A percentile compares a stretch with the other conserved stretches of the same genome.
Evolutionary conservation across 495 filamentous ascomycete genomes (phyloP).

Genomic region (Trypethelium eluteriae): DNA sequence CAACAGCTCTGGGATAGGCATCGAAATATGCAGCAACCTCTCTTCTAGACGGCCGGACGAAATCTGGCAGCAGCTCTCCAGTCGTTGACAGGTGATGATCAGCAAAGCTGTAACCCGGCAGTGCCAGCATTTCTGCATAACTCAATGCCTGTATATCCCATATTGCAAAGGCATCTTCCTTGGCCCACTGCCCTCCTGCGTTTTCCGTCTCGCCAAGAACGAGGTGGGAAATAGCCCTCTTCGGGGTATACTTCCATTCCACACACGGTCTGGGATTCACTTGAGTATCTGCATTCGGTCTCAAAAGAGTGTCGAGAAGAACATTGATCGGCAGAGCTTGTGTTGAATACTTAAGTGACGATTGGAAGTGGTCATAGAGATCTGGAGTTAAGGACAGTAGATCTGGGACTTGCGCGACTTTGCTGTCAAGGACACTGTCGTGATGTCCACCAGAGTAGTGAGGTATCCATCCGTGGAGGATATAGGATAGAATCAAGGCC

Average conservation of each 20-base stretch:
- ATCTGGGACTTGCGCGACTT: constrained; percentile 40
- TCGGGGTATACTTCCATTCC: constrained; percentile 48
- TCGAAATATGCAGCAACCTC: constrained; percentile 54
- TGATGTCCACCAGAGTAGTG: constrained; percentile 54
- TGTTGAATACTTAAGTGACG: constrained; percentile 57
- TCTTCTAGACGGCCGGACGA: constrained; percentile 50
- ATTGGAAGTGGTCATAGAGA: constrained; percentile 49
- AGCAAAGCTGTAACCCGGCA: constrained; percentile 56
- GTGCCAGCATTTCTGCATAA: constrained; percentile 59
- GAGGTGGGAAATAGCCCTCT: constrained; percentile 49
- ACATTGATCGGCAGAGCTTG: constrained; percentile 60
- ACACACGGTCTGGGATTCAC: constrained; percentile 47
- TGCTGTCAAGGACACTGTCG: constrained; percentile 52
- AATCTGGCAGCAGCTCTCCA: constrained; percentile 43
- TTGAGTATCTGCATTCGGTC: constrained; percentile 57
- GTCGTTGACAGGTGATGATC: constrained; percentile 44
- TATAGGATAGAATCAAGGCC: constrained; percentile 59
- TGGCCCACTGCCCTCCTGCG: constrained; percentile 59
- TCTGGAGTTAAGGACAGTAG: constrained; percentile 46
- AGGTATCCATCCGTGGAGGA: constrained; percentile 59
- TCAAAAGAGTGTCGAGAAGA: constrained; percentile 55
- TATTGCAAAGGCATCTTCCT: constrained; percentile 47
- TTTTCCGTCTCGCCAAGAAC: constrained; percentile 49
- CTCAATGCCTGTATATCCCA: constrained; percentile 43
- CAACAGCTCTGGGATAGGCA: constrained; percentile 48